phyloP scores from a whole-genome alignment of 2,329 filamentous ascomycete species.

The Trichocomaceae sp. region DNA sequence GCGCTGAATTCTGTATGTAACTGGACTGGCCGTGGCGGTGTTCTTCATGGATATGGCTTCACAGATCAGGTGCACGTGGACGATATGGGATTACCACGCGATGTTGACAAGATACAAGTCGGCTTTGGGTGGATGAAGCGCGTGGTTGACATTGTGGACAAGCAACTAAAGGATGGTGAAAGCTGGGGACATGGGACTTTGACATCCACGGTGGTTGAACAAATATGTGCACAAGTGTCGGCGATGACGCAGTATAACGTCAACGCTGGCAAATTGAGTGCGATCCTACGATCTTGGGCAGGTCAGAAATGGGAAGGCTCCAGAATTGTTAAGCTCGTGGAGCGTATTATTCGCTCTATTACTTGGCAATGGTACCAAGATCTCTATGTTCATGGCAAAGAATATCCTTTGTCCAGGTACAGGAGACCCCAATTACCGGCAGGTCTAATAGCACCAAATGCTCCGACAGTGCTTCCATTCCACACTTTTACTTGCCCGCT shows the following conservation, averaged over 20 bases:
- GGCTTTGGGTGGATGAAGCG: slow-evolving; percentile 78
- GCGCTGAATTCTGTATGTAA: slow-evolving; percentile 94
- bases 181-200: slow-evolving; percentile 74
- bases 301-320: slow-evolving; percentile 82
- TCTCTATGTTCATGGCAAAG: slow-evolving; percentile 58
- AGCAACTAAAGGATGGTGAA: slow-evolving; percentile 79
- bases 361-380: slow-evolving; percentile 87
- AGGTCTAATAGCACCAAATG: slow-evolving; percentile 69
- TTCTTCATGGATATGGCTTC: slow-evolving; percentile 63
- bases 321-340: slow-evolving; percentile 71
- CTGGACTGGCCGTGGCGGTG: slow-evolving; percentile 84
- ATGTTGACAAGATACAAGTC: slow-evolving; percentile 57
- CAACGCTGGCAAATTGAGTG: slow-evolving; percentile 26
- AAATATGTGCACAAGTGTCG: slow-evolving; percentile 45
- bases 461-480: slow-evolving; percentile 91
- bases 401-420: slow-evolving; percentile 56
- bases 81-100: slow-evolving; percentile 71
- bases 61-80: slow-evolving; percentile 93
- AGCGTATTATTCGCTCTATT: slow-evolving; percentile 71
- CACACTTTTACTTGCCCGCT: slow-evolving; percentile 96
- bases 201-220: slow-evolving; percentile 47
- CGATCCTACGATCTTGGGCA: slow-evolving; percentile 54
- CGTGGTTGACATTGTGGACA: slow-evolving; percentile 83
- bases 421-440: slow-evolving; percentile 65
- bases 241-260: slow-evolving; percentile 26